These are phyloP conservation scores for Trichoderma sp. DNA, from an alignment of 2,329 filamentous ascomycete species.

Conservation along the genomic window DNA sequence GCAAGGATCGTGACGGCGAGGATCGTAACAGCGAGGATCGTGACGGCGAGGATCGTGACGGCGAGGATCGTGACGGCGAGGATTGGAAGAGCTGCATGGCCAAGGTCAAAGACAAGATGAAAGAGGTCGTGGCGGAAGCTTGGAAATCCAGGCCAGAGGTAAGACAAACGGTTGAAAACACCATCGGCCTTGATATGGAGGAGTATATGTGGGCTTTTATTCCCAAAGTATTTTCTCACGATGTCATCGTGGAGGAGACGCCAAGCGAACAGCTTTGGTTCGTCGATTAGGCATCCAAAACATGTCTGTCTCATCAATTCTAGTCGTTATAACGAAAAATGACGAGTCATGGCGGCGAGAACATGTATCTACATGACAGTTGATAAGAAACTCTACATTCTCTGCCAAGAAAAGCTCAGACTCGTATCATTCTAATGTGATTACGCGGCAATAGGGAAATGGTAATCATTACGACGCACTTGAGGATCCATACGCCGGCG, in stretches of 20 bases:
- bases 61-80: background rate
- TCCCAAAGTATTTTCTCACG: slow-evolving; percentile 23
- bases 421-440: background rate
- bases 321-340: background rate
- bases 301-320: background rate
- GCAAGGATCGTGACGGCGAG: too few species aligned
- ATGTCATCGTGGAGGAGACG: slow-evolving; percentile 6
- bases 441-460: background rate
- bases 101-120: slow-evolving; percentile 15
- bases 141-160: slow-evolving; percentile 18
- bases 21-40: too few species aligned
- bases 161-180: slow-evolving; percentile 17
- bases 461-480: background rate
- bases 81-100: slow-evolving; percentile 15
- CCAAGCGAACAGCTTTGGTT: slow-evolving; percentile 20
- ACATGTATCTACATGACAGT: background rate
- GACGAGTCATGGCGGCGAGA: background rate
- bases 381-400: too few species aligned
- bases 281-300: slow-evolving; percentile 15
- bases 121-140: slow-evolving; percentile 16
- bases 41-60: too few species aligned
- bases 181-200: slow-evolving; percentile 20
- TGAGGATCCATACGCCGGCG: background rate
- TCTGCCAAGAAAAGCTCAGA: background rate
- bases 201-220: slow-evolving; percentile 23